Evolutionary conservation across 495 filamentous ascomycete species (phyloP), one percentile per base, ranked within the genome.

Genomic region (Evansstolkia leycettana): DNA sequence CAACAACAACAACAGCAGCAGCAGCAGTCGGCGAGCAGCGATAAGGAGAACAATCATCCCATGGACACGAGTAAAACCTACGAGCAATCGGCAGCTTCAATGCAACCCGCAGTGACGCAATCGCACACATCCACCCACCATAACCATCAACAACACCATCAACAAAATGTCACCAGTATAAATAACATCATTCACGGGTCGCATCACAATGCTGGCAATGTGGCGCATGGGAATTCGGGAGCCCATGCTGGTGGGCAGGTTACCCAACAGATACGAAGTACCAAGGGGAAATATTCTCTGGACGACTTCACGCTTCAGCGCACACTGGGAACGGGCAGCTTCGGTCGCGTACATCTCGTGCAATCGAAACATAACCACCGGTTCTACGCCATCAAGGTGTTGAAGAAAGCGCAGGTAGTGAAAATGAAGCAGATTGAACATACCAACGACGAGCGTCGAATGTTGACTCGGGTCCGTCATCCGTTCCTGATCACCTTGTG

Each of bases 391-490:
- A 76, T 98, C 56, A 98, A 98, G 60, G 92, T 96, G 28, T 59
- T 98, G 58, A 96, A 96, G 62, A 98, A 98, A 72, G 80, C 77
- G 33, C 92, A 98, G 59, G 90, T 98, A 28, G 87, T 96, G 44
- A 96, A 93, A 70, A 96, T 96, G 90, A 96, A 96, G 68, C 92
- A 98, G 57, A 83, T 98, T 31, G 92, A 96, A 54, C 90, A 98
- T 59, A 98, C 90, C 38, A 96, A 96, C 53, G 90, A 96, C 55
- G 90, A 98, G 67, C 73, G 90, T 40, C 75, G 74, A 34, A 96
- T 98, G 92, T 61, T 98, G 39, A 83, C 82, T 46, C 81, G 88
- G 46, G 88, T 94, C 38, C 88, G 93, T 52, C 88, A 98, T 64
- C 88, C 90, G 1, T 98, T 98, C 63, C 67, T 98, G 31, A 88